Evolutionary conservation across 169 alveolate species (phyloP).

Genomic region (Theileria equi): DNA sequence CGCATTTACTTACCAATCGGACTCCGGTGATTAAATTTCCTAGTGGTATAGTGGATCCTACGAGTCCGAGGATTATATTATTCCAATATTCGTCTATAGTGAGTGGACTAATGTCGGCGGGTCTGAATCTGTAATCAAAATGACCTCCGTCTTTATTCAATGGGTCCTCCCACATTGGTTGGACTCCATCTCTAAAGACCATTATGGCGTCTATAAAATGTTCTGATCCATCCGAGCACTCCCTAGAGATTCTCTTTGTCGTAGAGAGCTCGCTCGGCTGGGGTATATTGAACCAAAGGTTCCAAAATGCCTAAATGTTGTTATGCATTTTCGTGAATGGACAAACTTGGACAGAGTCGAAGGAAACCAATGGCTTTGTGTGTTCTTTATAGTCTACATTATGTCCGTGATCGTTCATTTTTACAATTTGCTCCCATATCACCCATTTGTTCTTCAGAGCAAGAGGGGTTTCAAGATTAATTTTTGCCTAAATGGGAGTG

Average conservation of each 20-base stretch:
- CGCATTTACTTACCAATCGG: constrained; percentile 73
- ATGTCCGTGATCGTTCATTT: constrained; percentile 65
- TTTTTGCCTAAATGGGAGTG: constrained; percentile 8
- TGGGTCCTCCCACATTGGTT: constrained; percentile 86
- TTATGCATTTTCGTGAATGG: not conserved
- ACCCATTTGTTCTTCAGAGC: constrained; percentile 81
- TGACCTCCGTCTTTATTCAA: constrained; percentile 82
- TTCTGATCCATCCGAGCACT: constrained; percentile 69
- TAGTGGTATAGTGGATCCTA: constrained; percentile 74
- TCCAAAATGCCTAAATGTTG: constrained; percentile 65
- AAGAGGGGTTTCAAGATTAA: constrained; percentile 26
- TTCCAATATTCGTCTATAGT: constrained; percentile 81
- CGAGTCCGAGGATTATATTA: constrained; percentile 76
- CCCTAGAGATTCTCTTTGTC: constrained; percentile 61
- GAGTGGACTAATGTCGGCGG: constrained; percentile 67
- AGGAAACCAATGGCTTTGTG: constrained; percentile 81
- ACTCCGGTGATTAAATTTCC: constrained; percentile 75
- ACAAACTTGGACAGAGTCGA: constrained; percentile 75
- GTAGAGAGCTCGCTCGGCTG: constrained; percentile 77
- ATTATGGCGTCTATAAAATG: constrained; percentile 75
- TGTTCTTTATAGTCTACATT: constrained; percentile 75
- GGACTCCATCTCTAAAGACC: constrained; percentile 78
- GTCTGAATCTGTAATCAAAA: constrained; percentile 78
- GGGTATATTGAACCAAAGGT: constrained; percentile 75
- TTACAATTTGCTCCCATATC: constrained; percentile 80